A percentile compares a stretch with the other conserved stretches of the same genome.
Conservation (phyloP, 176 grass and related monocot species). For the Coix lacrymajobi region DNA sequence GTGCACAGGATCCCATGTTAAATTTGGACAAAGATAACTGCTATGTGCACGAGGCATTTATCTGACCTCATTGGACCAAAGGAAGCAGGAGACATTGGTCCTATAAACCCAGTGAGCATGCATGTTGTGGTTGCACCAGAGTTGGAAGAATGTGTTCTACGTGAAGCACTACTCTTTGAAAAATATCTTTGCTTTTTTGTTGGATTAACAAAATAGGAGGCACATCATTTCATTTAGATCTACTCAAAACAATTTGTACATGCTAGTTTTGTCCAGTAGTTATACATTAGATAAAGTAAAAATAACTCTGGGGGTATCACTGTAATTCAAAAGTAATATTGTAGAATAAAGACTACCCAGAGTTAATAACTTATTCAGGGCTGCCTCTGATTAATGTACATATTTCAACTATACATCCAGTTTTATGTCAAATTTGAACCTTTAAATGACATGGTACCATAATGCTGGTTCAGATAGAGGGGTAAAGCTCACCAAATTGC, state of each 20-base stretch:
- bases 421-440: neutral
- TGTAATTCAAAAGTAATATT: neutral
- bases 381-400: neutral
- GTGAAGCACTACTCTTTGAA: neutral
- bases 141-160: neutral
- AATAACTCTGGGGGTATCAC: neutral
- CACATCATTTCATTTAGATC: neutral
- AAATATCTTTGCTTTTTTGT: neutral
- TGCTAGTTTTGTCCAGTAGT: neutral
- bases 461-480: neutral
- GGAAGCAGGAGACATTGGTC: neutral
- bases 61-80: neutral
- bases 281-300: neutral
- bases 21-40: neutral
- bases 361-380: neutral
- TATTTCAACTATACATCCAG: neutral
- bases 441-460: neutral
- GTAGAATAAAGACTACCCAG: neutral
- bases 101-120: neutral
- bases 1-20: neutral
- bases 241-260: neutral
- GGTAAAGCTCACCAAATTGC: conserved; percentile 77
- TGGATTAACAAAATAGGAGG: neutral
- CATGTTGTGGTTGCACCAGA: neutral
- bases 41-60: neutral